phyloP scores from a whole-genome alignment of 345 rosid genomes.

The Eucalyptus sp. region DNA sequence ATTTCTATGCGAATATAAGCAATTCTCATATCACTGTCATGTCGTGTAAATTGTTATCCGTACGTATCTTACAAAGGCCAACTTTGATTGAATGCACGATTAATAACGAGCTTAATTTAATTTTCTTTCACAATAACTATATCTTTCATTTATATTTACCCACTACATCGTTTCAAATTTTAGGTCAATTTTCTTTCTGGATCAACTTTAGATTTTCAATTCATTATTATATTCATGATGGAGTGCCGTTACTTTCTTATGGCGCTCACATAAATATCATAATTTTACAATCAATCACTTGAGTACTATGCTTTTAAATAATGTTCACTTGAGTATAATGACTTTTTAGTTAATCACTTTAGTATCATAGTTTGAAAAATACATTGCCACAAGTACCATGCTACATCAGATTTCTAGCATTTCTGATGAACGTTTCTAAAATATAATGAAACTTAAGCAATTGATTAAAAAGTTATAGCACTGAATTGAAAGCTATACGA shows the following conservation, averaged over 20 bases:
- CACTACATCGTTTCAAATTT: background rate
- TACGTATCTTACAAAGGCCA: background rate
- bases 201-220: background rate
- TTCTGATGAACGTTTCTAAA: background rate
- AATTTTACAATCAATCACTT: background rate
- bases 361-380: too few relatives aligned
- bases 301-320: background rate
- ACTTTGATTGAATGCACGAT: background rate
- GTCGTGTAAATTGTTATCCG: background rate
- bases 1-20: background rate
- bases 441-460: background rate
- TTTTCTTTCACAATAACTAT: background rate
- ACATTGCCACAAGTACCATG: background rate
- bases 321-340: background rate
- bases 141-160: background rate
- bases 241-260: background rate
- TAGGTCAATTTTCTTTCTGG: background rate
- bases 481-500: background rate
- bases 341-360: background rate
- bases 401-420: background rate
- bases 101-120: background rate
- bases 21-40: background rate
- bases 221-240: background rate
- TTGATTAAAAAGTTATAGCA: background rate
- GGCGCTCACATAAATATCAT: background rate